Evolutionary conservation across 2,329 filamentous ascomycete species (phyloP).

Genomic region (Pseudocercospora pini-densiflorae): DNA sequence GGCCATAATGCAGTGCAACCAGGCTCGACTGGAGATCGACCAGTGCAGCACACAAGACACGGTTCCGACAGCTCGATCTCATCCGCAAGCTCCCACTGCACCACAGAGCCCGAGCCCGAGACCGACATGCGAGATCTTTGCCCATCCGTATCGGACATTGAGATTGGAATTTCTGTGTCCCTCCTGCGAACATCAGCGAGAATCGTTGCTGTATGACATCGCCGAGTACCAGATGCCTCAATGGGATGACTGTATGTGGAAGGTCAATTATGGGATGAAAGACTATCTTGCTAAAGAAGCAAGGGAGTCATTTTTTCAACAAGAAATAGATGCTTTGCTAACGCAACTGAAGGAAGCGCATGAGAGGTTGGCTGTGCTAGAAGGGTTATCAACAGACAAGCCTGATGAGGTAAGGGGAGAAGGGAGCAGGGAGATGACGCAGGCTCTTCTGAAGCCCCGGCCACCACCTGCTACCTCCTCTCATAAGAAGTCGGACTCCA

Average conservation of each 20-base stretch:
- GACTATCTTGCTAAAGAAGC: not conserved
- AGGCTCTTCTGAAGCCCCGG: not conserved
- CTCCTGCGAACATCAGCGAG: not conserved
- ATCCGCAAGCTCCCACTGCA: not conserved
- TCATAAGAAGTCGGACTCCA: not conserved
- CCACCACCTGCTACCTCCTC: not conserved
- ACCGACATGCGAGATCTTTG: slow-evolving; percentile 3
- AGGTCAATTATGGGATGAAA: not conserved
- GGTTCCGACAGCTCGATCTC: not conserved
- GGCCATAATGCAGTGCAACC: not conserved
- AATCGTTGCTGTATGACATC: not conserved
- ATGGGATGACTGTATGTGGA: slow-evolving; percentile 1
- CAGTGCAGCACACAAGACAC: not conserved
- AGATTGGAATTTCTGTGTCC: slow-evolving; percentile 7
- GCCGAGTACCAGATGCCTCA: not conserved
- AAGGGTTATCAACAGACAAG: not conserved
- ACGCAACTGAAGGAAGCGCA: slow-evolving; percentile 2
- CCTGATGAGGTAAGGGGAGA: not conserved
- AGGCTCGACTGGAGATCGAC: not conserved
- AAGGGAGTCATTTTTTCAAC: not conserved
- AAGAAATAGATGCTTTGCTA: not conserved
- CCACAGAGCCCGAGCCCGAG: not conserved
- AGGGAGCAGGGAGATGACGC: not conserved
- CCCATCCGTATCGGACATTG: slow-evolving; percentile 8
- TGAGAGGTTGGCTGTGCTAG: not conserved